phyloP scores from a whole-genome alignment of 345 rosid genomes.

The Eutrema heterophyllum region DNA sequence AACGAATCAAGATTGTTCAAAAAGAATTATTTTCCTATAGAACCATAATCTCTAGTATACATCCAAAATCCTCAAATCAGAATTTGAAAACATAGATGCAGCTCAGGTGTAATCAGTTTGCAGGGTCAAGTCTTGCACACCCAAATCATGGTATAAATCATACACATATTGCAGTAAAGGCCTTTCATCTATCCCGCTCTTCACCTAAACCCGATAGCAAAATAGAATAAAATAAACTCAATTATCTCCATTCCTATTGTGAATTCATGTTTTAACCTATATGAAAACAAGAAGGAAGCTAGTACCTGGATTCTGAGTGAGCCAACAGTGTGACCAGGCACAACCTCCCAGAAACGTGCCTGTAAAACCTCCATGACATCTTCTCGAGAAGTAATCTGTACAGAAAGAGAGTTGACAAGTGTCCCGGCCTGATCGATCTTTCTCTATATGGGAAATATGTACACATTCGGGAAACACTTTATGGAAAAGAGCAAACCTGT shows the following conservation, averaged over 20 bases:
- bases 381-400: conserved; percentile 63
- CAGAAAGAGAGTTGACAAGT: neutral
- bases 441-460: neutral
- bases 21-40: neutral
- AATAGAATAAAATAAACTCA: neutral
- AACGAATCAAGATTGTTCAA: neutral
- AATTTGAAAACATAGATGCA: neutral
- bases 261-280: neutral
- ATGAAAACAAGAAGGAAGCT: neutral
- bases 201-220: conserved; percentile 43
- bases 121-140: conserved; percentile 78
- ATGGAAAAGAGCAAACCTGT: conserved; percentile 51
- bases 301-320: conserved; percentile 71
- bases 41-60: conserved; percentile 21
- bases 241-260: neutral
- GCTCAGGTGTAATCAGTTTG: conserved; percentile 50
- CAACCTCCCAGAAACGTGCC: conserved; percentile 94
- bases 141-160: conserved; percentile 74
- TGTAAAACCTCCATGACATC: conserved; percentile 71
- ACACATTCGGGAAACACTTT: neutral
- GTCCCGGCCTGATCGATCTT: neutral
- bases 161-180: conserved; percentile 52
- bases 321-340: conserved; percentile 89
- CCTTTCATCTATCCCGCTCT: conserved; percentile 57
- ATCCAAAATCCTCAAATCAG: neutral